Percentiles rank a stretch among this genome's conserved stretches.
These are phyloP conservation scores for Epichloe hybrida DNA, from an alignment of 2,329 filamentous ascomycete genomes.

Conservation along the genomic window DNA sequence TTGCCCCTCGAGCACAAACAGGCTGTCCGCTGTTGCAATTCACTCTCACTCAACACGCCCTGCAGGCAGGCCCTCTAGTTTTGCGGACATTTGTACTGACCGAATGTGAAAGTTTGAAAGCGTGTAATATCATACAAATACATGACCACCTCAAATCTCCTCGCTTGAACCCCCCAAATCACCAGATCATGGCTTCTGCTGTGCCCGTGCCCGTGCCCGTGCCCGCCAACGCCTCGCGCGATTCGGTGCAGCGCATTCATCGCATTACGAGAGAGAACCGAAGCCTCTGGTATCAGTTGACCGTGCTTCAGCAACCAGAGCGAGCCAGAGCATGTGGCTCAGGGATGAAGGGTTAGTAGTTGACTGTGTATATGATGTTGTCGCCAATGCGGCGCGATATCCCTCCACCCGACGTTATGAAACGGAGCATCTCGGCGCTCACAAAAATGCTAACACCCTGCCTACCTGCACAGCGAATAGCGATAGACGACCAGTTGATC, in stretches of 20 bases:
- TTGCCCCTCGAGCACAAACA: no score
- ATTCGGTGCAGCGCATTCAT: constrained; percentile 32
- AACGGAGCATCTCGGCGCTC: not conserved
- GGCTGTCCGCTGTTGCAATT: no score
- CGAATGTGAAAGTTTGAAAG: no score
- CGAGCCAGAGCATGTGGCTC: constrained; percentile 90
- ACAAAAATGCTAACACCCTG: constrained; percentile 8
- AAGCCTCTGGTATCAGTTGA: constrained; percentile 66
- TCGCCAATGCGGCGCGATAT: no score
- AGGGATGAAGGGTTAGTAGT: constrained; percentile 72
- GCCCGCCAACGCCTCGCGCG: constrained; percentile 16
- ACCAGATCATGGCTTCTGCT: constrained; percentile 20
- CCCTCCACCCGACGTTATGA: no score
- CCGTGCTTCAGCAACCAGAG: constrained; percentile 86
- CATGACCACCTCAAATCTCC: not conserved
- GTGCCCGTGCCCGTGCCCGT: constrained; percentile 12
- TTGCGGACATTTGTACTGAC: no score
- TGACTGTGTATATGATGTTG: no score
- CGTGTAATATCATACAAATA: no score
- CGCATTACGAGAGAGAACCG: constrained; percentile 57
- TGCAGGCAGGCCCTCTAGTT: no score
- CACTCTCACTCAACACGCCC: no score
- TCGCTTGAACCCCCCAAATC: not conserved
- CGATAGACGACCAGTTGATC: constrained; percentile 85
- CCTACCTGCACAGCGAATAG: constrained; percentile 21